Conservation (phyloP, 179 eudicot genomes). For the Silene noctiflora region DNA sequence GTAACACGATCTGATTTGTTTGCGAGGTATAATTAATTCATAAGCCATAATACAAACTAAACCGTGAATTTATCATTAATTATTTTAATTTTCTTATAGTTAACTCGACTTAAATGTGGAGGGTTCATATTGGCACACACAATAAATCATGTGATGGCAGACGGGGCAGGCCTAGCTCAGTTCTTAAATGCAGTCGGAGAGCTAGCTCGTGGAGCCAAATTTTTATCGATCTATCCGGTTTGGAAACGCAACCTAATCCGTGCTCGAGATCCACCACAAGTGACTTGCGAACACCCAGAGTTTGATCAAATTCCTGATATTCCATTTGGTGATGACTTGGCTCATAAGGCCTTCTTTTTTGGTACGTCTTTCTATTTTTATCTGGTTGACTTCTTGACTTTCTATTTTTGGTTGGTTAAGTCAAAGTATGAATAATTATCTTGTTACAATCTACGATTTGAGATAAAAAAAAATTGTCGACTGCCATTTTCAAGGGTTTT, state of each 20-base stretch:
- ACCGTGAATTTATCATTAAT: not conserved
- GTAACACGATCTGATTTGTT: too few species aligned
- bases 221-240: conserved; percentile 27
- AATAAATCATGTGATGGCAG: conserved; percentile 37
- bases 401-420: too few species aligned
- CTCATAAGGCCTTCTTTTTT: conserved; percentile 36
- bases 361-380: conserved; percentile 14
- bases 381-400: too few species aligned
- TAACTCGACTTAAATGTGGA: conserved; percentile 31
- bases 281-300: conserved; percentile 26
- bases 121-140: conserved; percentile 34
- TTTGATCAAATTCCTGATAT: conserved; percentile 26
- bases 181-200: conserved; percentile 34
- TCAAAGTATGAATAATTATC: too few species aligned
- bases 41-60: too few species aligned
- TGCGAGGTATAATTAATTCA: too few species aligned
- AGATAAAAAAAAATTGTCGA: too few species aligned
- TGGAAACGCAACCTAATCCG: conserved; percentile 33
- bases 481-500: too few species aligned
- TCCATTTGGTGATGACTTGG: conserved; percentile 28
- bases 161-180: conserved; percentile 33
- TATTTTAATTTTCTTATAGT: conserved; percentile 7
- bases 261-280: conserved; percentile 32
- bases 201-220: conserved; percentile 29
- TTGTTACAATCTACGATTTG: too few species aligned